Conservation (phyloP, 2,329 filamentous ascomycete species). For the Fusarium sp. region DNA sequence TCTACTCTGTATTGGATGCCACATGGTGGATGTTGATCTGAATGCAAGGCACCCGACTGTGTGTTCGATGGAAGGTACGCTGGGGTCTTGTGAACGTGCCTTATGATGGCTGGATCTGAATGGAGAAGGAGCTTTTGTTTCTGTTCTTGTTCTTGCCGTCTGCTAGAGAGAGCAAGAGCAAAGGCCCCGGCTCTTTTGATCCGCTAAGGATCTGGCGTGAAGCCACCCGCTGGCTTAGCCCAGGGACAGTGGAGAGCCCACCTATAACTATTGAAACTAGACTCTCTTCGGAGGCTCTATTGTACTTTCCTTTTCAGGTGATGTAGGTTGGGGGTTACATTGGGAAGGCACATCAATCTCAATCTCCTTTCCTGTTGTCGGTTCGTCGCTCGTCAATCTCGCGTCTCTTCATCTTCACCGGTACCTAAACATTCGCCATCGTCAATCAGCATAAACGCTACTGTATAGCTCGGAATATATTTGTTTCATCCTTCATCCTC, state of each 20-base stretch:
- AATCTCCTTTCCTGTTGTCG: conserved; percentile 20
- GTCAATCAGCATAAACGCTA: neutral
- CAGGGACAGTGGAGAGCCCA: neutral
- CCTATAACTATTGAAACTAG: conserved; percentile 16
- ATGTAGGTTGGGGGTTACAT: conserved; percentile 4
- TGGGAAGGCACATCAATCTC: conserved; percentile 8
- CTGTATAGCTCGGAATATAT: neutral
- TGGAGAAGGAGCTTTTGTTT: neutral
- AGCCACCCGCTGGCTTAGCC: conserved; percentile 33
- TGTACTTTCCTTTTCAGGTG: conserved; percentile 16
- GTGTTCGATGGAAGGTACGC: neutral
- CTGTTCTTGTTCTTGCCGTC: too few relatives aligned
- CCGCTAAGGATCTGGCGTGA: neutral
- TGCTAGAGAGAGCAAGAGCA: neutral
- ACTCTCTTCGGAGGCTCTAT: conserved; percentile 5
- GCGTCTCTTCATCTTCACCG: neutral
- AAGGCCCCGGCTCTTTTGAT: neutral
- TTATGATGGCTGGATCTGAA: conserved; percentile 1
- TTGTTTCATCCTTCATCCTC: conserved; percentile 24
- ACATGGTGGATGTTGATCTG: conserved; percentile 1
- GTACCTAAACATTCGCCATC: neutral
- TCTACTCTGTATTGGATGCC: neutral
- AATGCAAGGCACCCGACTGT: conserved; percentile 20
- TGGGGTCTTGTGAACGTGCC: conserved; percentile 14
- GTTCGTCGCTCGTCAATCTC: neutral